phyloP scores from a whole-genome alignment of 2,329 filamentous ascomycete species.

The Aspergillus sp. region DNA sequence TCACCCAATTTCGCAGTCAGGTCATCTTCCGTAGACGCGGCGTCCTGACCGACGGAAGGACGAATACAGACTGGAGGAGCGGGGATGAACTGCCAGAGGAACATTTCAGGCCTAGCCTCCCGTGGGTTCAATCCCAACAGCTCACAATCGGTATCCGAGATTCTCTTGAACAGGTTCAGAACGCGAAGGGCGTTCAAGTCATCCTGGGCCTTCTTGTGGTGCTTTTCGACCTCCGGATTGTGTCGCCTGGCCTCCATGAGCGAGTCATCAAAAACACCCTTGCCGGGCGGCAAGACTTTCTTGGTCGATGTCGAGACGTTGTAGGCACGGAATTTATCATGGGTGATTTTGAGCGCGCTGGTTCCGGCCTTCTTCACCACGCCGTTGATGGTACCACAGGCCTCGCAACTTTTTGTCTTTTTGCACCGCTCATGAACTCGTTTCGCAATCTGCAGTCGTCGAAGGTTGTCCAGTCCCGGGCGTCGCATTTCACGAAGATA shows the following conservation, averaged over 20 bases:
- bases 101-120: conserved; percentile 90
- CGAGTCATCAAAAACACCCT: conserved; percentile 80
- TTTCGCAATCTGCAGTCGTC: conserved; percentile 79
- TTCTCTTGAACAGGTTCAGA: conserved; percentile 86
- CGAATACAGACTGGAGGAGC: conserved; percentile 92
- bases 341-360: conserved; percentile 83
- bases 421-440: conserved; percentile 85
- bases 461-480: conserved; percentile 81
- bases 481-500: conserved; percentile 79
- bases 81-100: conserved; percentile 94
- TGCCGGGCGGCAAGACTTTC: conserved; percentile 78
- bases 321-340: conserved; percentile 87
- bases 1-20: conserved; percentile 96
- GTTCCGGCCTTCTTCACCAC: conserved; percentile 84
- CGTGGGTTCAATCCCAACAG: conserved; percentile 82
- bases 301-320: conserved; percentile 84
- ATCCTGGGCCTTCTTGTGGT: conserved; percentile 88
- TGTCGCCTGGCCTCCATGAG: conserved; percentile 76
- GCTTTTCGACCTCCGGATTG: conserved; percentile 82
- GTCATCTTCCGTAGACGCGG: conserved; percentile 91
- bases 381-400: conserved; percentile 81
- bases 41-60: conserved; percentile 90
- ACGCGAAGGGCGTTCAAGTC: conserved; percentile 88
- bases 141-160: conserved; percentile 83
- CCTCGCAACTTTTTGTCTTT: conserved; percentile 78